Conservation (phyloP, 2,329 filamentous ascomycete species). For the Ophidiomyces ophidiicola region DNA sequence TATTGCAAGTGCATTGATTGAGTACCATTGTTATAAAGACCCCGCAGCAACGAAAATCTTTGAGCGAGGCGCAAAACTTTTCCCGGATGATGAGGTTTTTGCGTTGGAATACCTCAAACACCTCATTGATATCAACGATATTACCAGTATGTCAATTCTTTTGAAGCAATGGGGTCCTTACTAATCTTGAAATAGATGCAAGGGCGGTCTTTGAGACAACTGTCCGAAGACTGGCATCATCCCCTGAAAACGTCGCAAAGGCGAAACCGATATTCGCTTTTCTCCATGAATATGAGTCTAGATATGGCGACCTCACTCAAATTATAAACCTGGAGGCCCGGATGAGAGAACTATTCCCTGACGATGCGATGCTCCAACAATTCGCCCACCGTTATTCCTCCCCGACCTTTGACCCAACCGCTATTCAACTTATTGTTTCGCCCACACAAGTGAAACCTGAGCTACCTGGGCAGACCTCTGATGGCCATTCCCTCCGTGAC, state of each 20-base stretch:
- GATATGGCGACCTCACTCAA: slow-evolving; percentile 83
- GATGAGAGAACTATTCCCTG: slow-evolving; percentile 87
- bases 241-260: slow-evolving; percentile 59
- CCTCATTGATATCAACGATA: slow-evolving; percentile 79
- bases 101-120: slow-evolving; percentile 94
- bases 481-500: slow-evolving; percentile 22
- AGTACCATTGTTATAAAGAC: slow-evolving; percentile 93
- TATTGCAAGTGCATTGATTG: slow-evolving; percentile 80
- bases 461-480: slow-evolving; percentile 18
- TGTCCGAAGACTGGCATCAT: slow-evolving; percentile 66
- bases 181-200: slow-evolving; percentile 54
- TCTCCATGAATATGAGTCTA: slow-evolving; percentile 90
- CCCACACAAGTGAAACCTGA: slow-evolving; percentile 60
- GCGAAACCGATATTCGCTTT: slow-evolving; percentile 78
- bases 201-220: slow-evolving; percentile 93
- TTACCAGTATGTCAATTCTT: slow-evolving; percentile 57
- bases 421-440: slow-evolving; percentile 71
- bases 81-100: slow-evolving; percentile 86
- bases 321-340: slow-evolving; percentile 82
- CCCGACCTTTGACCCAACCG: slow-evolving; percentile 67
- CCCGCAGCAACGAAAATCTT: slow-evolving; percentile 88
- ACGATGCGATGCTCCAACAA: slow-evolving; percentile 62
- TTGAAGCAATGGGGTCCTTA: slow-evolving; percentile 14
- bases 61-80: slow-evolving; percentile 82
- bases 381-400: slow-evolving; percentile 67